Evolutionary conservation across 768 basidiomycete genomes (phyloP).

Genomic region (Podaxis mareebaensis): DNA sequence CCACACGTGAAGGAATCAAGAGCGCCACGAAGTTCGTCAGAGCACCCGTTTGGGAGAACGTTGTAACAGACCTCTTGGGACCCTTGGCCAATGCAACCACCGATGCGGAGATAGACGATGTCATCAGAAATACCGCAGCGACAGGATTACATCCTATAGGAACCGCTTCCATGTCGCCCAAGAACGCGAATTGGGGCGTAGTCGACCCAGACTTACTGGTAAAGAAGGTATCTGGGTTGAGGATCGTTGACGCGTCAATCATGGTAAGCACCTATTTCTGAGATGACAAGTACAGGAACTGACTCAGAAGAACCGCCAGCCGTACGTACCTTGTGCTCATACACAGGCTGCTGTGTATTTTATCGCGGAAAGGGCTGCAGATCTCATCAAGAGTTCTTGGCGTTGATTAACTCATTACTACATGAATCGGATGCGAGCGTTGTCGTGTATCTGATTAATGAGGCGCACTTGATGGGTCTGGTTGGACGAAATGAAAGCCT

Average conservation of each 20-base stretch:
- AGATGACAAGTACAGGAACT: neutral
- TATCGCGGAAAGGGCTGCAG: conserved; percentile 17
- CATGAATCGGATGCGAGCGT: neutral
- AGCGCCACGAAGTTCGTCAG: conserved; percentile 13
- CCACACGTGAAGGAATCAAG: conserved; percentile 12
- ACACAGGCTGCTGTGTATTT: conserved; percentile 8
- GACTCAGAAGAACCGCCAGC: neutral
- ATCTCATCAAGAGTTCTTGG: conserved; percentile 5
- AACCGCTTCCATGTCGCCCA: conserved; percentile 33
- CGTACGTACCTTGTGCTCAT: conserved; percentile 3
- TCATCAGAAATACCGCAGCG: conserved; percentile 20
- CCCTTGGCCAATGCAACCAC: conserved; percentile 12
- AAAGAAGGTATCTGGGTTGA: conserved; percentile 33
- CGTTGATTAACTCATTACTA: neutral
- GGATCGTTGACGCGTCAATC: conserved; percentile 40
- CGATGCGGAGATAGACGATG: conserved; percentile 12
- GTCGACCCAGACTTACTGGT: conserved; percentile 38
- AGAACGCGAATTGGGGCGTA: conserved; percentile 30
- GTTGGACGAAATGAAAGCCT: too few species aligned
- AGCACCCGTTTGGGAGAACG: conserved; percentile 11
- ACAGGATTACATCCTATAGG: conserved; percentile 32
- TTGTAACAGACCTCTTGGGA: conserved; percentile 1
- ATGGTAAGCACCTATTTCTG: conserved; percentile 25
- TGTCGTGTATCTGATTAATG: too few species aligned
- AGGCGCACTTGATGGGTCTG: too few species aligned